Evolutionary conservation across 1,284 basidiomycete genomes (phyloP).

Genomic region (Heterobasidion occidentale): DNA sequence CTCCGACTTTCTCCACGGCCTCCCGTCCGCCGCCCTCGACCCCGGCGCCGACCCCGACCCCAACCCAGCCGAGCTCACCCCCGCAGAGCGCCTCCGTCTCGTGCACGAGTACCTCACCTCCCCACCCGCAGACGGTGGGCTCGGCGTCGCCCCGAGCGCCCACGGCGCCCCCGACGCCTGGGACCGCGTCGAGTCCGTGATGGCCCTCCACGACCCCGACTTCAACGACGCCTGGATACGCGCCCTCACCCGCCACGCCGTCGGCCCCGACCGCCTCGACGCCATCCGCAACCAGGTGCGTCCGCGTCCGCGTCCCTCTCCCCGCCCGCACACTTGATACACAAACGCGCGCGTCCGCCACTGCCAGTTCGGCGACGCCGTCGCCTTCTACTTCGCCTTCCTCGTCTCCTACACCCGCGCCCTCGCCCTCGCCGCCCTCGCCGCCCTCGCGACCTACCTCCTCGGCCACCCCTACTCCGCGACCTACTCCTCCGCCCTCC

Average conservation of each 20-base stretch:
- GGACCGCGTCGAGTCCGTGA: slow-evolving; percentile 73
- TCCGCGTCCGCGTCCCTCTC: slow-evolving; percentile 1
- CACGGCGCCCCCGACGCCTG: slow-evolving; percentile 56
- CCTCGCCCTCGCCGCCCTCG: slow-evolving; percentile 58
- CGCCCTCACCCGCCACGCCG: slow-evolving; percentile 53
- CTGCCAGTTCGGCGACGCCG: slow-evolving; percentile 72
- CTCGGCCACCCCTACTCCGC: slow-evolving; percentile 68
- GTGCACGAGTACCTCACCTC: slow-evolving; percentile 73
- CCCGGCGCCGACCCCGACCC: slow-evolving; percentile 27
- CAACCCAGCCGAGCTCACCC: slow-evolving; percentile 39
- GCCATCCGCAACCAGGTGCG: slow-evolving; percentile 54
- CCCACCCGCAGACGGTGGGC: slow-evolving; percentile 61
- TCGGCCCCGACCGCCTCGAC: slow-evolving; percentile 52
- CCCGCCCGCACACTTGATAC: too few relatives aligned
- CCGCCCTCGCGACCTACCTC: slow-evolving; percentile 58
- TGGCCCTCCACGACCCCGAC: slow-evolving; percentile 76
- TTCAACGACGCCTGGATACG: slow-evolving; percentile 74
- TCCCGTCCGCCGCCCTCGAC: slow-evolving; percentile 38
- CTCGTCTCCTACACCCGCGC: slow-evolving; percentile 77
- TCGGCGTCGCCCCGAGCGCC: slow-evolving; percentile 61
- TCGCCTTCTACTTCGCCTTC: slow-evolving; percentile 92
- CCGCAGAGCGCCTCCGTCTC: slow-evolving; percentile 75
- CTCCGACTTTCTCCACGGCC: slow-evolving; percentile 56
- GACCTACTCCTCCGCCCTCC: slow-evolving; percentile 68
- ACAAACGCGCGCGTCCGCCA: background rate